Base-by-base conservation (phyloP, 2,329 filamentous ascomycete genomes). In the Phialophora verrucosa region DNA sequence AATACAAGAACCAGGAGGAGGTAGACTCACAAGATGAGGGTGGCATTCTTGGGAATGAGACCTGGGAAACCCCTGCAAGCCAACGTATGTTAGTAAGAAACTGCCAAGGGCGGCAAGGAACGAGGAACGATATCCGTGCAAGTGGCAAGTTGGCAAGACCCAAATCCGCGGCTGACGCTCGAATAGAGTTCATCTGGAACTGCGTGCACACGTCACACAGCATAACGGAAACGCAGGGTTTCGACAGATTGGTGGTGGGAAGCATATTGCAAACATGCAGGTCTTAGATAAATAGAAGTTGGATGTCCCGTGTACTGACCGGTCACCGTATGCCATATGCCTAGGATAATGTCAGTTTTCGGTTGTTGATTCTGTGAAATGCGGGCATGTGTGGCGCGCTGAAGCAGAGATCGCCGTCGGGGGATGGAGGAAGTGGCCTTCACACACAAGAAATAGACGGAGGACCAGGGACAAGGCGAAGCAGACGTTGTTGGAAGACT, bases 11-110 rank as follows among this genome's bases (percentile, higher is more conserved):
- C 62, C 44, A 64, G 32, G 59, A 54, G 53, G 61, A 8, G 29
- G 11, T 6, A 20, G 44, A 87, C 91, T 84, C 85, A 95, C 92
- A 96, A 96, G 82, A 96, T 85, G 69, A 96, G 84, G 71, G 84
- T 87, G n/a, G 91, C 82, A 74, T 90, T 87, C 47, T 88, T 79
- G 68, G 92, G 92, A 70, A 96, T 96, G 74, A 89, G 83, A 64
- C 88, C 89, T 38, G 90, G 87, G 82, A 93, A 95, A 63, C 92
- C 92, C 73, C 91, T 93, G 70, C 69, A 67, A 63, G 14, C 38
- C 38, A 42, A 63, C 63, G 54, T 31, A 25, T 57, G 62, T 12
- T 29, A 59, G 63, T 70, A 50, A 68, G 68, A 49, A 44, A 32
- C 29, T n/a, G 25, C 14, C 6, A 50, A 25, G 8, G 49, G 4